These are phyloP conservation scores for Leccinum truebloodii DNA, from an alignment of 768 basidiomycete species.

Conservation along the genomic window DNA sequence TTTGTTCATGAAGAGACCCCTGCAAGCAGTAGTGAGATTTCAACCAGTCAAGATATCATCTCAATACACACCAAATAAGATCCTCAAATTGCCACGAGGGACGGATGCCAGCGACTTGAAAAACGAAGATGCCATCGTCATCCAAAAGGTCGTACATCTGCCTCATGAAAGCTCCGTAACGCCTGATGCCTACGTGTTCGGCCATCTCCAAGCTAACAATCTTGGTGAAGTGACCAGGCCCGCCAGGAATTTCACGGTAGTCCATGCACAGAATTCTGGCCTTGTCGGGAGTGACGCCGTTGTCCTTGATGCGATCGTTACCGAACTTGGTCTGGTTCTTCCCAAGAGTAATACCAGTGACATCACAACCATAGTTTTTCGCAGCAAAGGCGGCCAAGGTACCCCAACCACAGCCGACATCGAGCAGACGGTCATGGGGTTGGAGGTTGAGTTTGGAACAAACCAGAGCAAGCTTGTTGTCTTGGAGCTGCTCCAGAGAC, in stretches of 20 bases:
- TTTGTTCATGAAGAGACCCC: constrained; percentile 97
- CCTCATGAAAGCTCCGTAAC: constrained; percentile 83
- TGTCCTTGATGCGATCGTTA: constrained; percentile 79
- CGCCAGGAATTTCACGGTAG: constrained; percentile 85
- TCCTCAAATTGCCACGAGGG: constrained; percentile 99
- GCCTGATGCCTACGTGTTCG: constrained; percentile 96
- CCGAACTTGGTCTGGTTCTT: constrained; percentile 93
- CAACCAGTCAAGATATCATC: too few relatives aligned
- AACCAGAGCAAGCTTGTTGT: constrained; percentile 95
- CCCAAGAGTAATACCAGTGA: constrained; percentile 91
- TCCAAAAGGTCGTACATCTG: constrained; percentile 94
- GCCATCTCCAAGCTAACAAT: constrained; percentile 99
- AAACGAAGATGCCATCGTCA: constrained; percentile 91
- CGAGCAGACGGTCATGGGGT: constrained; percentile 80
- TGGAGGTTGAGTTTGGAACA: constrained; percentile 93
- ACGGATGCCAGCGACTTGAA: constrained; percentile 97
- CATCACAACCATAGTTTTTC: constrained; percentile 97
- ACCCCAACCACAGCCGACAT: constrained; percentile 96
- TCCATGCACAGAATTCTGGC: constrained; percentile 93
- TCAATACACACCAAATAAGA: constrained; percentile 72
- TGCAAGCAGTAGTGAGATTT: constrained; percentile 25
- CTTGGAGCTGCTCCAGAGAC: constrained; percentile 92
- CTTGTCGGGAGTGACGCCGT: constrained; percentile 68
- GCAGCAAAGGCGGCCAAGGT: constrained; percentile 92
- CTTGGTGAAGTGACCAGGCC: constrained; percentile 79